These are phyloP conservation scores for Rhodotorula sp. DNA, from an alignment of 1,284 basidiomycete genomes.

Conservation along the genomic window DNA sequence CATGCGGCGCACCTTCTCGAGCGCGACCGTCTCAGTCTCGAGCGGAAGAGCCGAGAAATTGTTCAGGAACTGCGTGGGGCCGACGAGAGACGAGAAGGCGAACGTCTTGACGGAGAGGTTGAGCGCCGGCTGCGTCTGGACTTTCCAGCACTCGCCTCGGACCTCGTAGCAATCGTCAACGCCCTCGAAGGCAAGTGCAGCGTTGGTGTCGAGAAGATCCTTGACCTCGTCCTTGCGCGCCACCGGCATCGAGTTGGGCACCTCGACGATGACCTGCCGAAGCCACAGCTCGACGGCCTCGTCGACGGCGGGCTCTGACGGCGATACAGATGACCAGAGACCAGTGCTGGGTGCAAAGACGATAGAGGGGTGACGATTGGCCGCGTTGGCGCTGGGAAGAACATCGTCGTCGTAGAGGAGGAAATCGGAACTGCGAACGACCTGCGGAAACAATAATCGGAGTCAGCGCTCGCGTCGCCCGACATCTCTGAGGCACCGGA, in stretches of 20 bases:
- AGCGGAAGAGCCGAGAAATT: constrained; percentile 27
- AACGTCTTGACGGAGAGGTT: constrained; percentile 37
- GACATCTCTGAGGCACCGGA: not conserved
- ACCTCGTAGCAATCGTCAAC: constrained; percentile 38
- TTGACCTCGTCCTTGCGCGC: constrained; percentile 28
- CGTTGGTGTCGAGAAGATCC: constrained; percentile 26
- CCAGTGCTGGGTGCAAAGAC: constrained; percentile 35
- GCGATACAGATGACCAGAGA: constrained; percentile 33
- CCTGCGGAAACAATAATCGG: constrained; percentile 9
- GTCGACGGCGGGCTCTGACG: constrained; percentile 12
- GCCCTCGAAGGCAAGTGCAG: constrained; percentile 23
- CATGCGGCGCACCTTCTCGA: constrained; percentile 26
- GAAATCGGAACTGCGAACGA: constrained; percentile 42
- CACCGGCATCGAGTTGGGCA: constrained; percentile 21
- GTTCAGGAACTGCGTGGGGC: constrained; percentile 30
- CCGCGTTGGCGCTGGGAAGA: constrained; percentile 13
- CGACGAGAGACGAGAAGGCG: constrained; percentile 34
- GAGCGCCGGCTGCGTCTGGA: constrained; percentile 32
- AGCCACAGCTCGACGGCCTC: constrained; percentile 38
- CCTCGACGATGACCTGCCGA: constrained; percentile 39
- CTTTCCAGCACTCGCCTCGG: constrained; percentile 27
- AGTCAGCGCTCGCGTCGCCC: not conserved
- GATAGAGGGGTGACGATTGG: constrained; percentile 34
- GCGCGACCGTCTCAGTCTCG: constrained; percentile 28
- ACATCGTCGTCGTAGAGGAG: constrained; percentile 39